A percentile compares a stretch with the other conserved stretches of the same genome.
These are phyloP conservation scores for Verruconis gallopava DNA, from an alignment of 2,329 filamentous ascomycete genomes.

Conservation along the genomic window DNA sequence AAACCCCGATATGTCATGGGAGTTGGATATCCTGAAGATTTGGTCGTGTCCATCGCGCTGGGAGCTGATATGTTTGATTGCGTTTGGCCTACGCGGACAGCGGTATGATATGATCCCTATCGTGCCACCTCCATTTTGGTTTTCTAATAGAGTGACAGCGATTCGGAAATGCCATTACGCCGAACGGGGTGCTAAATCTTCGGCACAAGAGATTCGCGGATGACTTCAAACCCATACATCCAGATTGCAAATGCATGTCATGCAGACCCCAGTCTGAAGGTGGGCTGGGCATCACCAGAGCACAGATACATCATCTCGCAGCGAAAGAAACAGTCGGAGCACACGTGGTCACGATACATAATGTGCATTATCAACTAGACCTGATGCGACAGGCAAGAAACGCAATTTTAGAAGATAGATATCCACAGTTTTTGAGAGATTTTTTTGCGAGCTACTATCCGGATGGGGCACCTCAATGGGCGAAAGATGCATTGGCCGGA, in stretches of 20 bases:
- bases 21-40: slow-evolving; percentile 91
- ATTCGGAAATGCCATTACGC: slow-evolving; percentile 88
- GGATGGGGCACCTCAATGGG: slow-evolving; percentile 60
- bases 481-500: slow-evolving; percentile 59
- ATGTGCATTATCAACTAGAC: slow-evolving; percentile 81
- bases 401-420: slow-evolving; percentile 69
- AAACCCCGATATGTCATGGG: slow-evolving; percentile 99
- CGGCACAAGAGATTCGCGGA: slow-evolving; percentile 60
- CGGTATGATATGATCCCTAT: slow-evolving; percentile 46
- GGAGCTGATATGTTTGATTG: slow-evolving; percentile 99
- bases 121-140: no score
- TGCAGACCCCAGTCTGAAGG: slow-evolving; percentile 52
- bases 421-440: slow-evolving; percentile 59
- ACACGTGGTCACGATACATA: slow-evolving; percentile 78
- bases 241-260: slow-evolving; percentile 67
- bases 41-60: slow-evolving; percentile 83
- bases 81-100: slow-evolving; percentile 94
- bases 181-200: slow-evolving; percentile 69
- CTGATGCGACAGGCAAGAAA: slow-evolving; percentile 66
- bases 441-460: slow-evolving; percentile 68
- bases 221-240: slow-evolving; percentile 75
- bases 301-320: slow-evolving; percentile 82
- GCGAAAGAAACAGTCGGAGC: slow-evolving; percentile 93
- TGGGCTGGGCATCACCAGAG: slow-evolving; percentile 69
- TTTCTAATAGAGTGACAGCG: slow-evolving; percentile 31